A percentile compares a stretch with the other conserved stretches of the same genome.
phyloP scores from a whole-genome alignment of 139 green algal species.

The Klebsormidium nitens region DNA sequence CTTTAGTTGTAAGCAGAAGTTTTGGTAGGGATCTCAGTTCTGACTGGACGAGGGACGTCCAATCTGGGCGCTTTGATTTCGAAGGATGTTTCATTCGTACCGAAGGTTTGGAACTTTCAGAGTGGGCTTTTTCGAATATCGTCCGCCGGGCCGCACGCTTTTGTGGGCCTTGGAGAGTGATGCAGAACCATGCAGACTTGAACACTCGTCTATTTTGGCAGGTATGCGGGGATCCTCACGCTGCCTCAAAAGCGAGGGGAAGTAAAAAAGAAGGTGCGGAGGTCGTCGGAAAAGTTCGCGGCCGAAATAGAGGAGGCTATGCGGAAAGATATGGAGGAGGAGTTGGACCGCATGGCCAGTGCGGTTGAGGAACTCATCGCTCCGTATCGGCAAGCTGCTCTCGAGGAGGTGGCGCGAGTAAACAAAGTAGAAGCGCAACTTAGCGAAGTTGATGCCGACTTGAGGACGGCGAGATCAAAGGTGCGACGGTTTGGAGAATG shows the following conservation, averaged over 20 bases:
- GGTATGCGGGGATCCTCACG: slow-evolving; percentile 74
- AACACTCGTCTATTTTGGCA: slow-evolving; percentile 46
- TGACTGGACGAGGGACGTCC: too few relatives aligned
- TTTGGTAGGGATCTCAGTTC: too few relatives aligned
- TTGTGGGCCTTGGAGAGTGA: background rate
- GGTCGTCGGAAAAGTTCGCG: slow-evolving; percentile 50
- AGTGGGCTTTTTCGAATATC: slow-evolving; percentile 7
- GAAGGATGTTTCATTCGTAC: background rate
- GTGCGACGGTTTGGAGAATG: too few relatives aligned
- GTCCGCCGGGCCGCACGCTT: background rate
- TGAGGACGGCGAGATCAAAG: too few relatives aligned
- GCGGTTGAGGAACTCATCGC: background rate
- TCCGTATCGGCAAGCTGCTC: too few relatives aligned
- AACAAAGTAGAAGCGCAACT: too few relatives aligned
- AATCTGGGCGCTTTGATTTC: slow-evolving; percentile 1
- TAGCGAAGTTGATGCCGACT: too few relatives aligned
- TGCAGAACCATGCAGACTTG: too few relatives aligned
- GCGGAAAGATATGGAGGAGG: slow-evolving; percentile 42
- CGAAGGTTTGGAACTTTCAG: background rate
- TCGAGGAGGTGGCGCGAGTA: too few relatives aligned
- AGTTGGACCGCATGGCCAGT: background rate
- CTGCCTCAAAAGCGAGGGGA: slow-evolving; percentile 72
- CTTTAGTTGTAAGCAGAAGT: too few relatives aligned
- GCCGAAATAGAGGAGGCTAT: slow-evolving; percentile 45
- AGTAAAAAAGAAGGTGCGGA: slow-evolving; percentile 74